These are phyloP conservation scores for Acacia acuminata DNA, from an alignment of 306 rosid genomes.

Conservation along the genomic window DNA sequence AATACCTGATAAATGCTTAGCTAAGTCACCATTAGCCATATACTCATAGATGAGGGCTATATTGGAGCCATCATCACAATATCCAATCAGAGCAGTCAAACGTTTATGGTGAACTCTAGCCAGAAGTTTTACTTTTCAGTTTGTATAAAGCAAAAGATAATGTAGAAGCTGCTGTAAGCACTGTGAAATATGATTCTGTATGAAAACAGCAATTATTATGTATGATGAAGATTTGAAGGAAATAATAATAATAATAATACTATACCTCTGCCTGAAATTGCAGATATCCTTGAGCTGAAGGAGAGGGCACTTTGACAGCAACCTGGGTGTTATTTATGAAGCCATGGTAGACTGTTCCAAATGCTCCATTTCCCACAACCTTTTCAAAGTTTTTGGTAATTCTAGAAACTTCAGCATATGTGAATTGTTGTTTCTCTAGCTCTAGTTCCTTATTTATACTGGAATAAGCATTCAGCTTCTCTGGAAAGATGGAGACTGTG, in stretches of 20 bases:
- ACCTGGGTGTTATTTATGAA: slow-evolving; percentile 38
- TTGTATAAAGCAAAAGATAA: not conserved
- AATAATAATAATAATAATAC: not conserved
- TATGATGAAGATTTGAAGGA: not conserved
- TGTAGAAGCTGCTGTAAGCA: not conserved
- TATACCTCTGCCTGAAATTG: slow-evolving; percentile 62
- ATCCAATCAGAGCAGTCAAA: slow-evolving; percentile 54
- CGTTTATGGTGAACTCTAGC: slow-evolving; percentile 53
- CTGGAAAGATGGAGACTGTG: slow-evolving; percentile 8
- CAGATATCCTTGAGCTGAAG: slow-evolving; percentile 47
- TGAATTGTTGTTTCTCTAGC: slow-evolving; percentile 47
- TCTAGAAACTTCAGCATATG: slow-evolving; percentile 46
- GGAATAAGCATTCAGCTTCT: slow-evolving; percentile 10
- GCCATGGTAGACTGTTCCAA: slow-evolving; percentile 56
- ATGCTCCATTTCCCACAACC: slow-evolving; percentile 56
- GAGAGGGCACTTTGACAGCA: slow-evolving; percentile 57
- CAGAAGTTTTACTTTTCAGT: slow-evolving; percentile 26
- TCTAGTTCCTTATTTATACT: slow-evolving; percentile 37
- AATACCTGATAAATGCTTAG: slow-evolving; percentile 44
- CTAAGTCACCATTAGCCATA: slow-evolving; percentile 56
- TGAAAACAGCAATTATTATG: too few species aligned
- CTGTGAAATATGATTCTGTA: too few species aligned
- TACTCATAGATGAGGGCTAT: slow-evolving; percentile 61
- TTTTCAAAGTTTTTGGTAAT: slow-evolving; percentile 49
- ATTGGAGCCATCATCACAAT: slow-evolving; percentile 49